These are phyloP conservation scores for Aspergillus cavernicola DNA, from an alignment of 495 filamentous ascomycete genomes.

Conservation along the genomic window DNA sequence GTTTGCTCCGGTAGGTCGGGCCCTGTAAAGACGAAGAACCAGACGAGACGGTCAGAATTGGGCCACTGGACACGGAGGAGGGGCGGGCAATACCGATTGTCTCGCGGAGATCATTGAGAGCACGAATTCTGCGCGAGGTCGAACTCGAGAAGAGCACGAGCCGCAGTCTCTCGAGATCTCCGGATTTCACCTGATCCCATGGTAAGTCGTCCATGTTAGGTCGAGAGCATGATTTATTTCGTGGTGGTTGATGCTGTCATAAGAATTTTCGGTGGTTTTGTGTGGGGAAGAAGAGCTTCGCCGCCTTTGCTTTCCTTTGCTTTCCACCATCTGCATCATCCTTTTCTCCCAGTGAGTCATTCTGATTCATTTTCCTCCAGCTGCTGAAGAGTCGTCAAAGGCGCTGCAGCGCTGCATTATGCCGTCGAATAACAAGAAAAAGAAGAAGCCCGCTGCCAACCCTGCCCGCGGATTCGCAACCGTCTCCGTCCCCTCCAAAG, in stretches of 20 bases:
- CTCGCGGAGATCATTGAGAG: constrained; percentile 48
- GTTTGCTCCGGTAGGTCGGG: constrained; percentile 34
- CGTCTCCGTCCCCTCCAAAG: constrained; percentile 80
- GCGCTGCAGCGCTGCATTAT: constrained; percentile 39
- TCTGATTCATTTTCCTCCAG: constrained; percentile 1
- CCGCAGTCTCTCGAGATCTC: constrained; percentile 44
- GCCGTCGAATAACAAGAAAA: constrained; percentile 77
- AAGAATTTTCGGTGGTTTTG: constrained; percentile 37
- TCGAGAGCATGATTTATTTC: constrained; percentile 21
- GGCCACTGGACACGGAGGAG: background rate
- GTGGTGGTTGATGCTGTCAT: constrained; percentile 40
- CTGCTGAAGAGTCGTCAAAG: background rate
- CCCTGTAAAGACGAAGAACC: constrained; percentile 16
- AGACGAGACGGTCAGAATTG: constrained; percentile 1
- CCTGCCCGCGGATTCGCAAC: constrained; percentile 90
- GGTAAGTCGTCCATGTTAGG: constrained; percentile 45
- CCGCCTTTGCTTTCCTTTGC: constrained; percentile 14
- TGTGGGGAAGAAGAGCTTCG: constrained; percentile 20
- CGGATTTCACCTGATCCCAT: constrained; percentile 48
- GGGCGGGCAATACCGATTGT: constrained; percentile 35
- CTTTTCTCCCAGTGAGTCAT: constrained; percentile 5
- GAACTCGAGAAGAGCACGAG: constrained; percentile 46
- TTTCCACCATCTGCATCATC: background rate
- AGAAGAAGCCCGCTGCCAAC: constrained; percentile 80
- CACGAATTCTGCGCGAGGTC: constrained; percentile 44